Conservation (phyloP, 208 protist species). For the Polymyxa betae region DNA sequence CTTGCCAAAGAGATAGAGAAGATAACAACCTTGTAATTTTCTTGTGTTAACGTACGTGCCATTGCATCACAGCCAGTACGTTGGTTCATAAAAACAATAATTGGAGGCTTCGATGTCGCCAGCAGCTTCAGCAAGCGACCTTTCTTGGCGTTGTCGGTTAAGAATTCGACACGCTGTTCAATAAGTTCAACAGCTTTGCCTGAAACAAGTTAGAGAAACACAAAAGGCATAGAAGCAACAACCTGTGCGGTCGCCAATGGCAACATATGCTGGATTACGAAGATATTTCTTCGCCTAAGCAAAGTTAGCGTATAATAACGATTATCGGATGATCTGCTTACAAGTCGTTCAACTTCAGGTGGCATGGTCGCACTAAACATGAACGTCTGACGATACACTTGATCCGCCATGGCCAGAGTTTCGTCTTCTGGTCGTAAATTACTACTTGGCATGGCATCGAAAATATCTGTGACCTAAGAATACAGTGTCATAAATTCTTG, state of each 20-base stretch:
- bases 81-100: constrained; percentile 84
- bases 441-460: constrained; percentile 77
- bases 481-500: constrained; percentile 10
- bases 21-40: background rate
- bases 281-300: constrained; percentile 73
- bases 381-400: constrained; percentile 78
- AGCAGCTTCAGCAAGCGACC: constrained; percentile 72
- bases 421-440: constrained; percentile 74
- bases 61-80: constrained; percentile 68
- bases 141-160: constrained; percentile 73
- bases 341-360: constrained; percentile 75
- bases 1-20: background rate
- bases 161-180: constrained; percentile 70
- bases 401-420: constrained; percentile 62
- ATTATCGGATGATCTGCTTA: background rate
- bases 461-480: constrained; percentile 63
- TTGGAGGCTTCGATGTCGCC: constrained; percentile 69
- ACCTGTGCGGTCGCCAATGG: constrained; percentile 65
- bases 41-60: constrained; percentile 63
- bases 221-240: background rate
- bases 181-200: constrained; percentile 68
- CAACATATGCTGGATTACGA: constrained; percentile 65
- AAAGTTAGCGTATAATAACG: background rate
- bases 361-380: constrained; percentile 87
- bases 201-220: background rate